These are phyloP conservation scores for Asparagopsis taxiformis DNA, from an alignment of 31 red algal species.

Conservation along the genomic window DNA sequence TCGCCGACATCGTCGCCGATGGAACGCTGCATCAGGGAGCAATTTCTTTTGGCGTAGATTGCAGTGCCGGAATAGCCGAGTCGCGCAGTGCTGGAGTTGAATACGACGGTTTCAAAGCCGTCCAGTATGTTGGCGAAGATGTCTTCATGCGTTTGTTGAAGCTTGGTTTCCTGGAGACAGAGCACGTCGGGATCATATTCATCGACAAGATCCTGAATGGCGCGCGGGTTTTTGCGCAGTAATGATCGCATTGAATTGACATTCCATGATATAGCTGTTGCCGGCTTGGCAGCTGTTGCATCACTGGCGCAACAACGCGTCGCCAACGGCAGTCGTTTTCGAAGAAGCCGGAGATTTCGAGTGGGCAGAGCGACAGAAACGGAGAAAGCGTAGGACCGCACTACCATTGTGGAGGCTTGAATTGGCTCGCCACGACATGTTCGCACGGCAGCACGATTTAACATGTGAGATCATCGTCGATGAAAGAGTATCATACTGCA, in stretches of 20 bases:
- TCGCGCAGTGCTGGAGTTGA: slow-evolving; percentile 38
- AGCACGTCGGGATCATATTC: slow-evolving; percentile 41
- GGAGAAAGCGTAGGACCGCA: no score
- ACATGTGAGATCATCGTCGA: no score
- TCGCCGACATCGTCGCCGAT: slow-evolving; percentile 30
- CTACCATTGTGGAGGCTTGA: no score
- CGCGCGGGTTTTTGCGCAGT: slow-evolving; percentile 1
- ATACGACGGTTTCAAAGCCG: slow-evolving; percentile 13
- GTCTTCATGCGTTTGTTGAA: slow-evolving; percentile 34
- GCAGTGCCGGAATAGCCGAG: slow-evolving; percentile 51
- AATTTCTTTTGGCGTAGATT: not conserved
- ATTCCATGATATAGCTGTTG: slow-evolving; percentile 48
- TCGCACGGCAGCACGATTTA: no score
- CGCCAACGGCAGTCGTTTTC: no score
- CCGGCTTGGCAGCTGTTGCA: not conserved
- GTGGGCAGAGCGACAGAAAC: no score
- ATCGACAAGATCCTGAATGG: slow-evolving; percentile 15
- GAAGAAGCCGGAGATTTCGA: no score
- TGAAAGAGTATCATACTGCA: no score
- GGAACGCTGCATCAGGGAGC: slow-evolving; percentile 13
- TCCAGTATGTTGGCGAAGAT: slow-evolving; percentile 15
- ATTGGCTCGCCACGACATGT: no score
- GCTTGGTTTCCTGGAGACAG: slow-evolving; percentile 47
- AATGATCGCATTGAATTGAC: slow-evolving; percentile 36
- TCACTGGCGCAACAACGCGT: not conserved